A percentile compares a stretch with the other conserved stretches of the same genome.
Conservation (phyloP, 257 asterid species). For the Penstemon davidsonii region DNA sequence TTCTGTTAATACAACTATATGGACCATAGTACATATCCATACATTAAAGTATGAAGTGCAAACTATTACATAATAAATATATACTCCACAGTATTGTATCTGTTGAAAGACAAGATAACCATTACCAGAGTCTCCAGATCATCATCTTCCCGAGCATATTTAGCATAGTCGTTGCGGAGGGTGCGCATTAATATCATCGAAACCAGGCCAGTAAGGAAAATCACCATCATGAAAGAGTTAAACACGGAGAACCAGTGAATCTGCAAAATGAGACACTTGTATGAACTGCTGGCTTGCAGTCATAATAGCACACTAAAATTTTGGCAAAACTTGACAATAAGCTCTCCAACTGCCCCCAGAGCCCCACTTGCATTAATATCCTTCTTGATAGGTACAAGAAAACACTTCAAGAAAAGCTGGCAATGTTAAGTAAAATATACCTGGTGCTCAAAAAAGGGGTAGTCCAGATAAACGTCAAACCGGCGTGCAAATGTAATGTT, state of each 20-base stretch:
- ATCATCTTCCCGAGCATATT: constrained; percentile 99
- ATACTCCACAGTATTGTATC: neutral
- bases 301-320: constrained; percentile 9
- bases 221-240: constrained; percentile 99
- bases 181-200: constrained; percentile 98
- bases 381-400: neutral
- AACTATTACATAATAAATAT: constrained; percentile 7
- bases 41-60: neutral
- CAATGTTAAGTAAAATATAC: constrained; percentile 36
- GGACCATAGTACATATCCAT: neutral
- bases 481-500: constrained; percentile 83
- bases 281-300: constrained; percentile 27
- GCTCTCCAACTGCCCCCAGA: neutral
- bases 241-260: constrained; percentile 98
- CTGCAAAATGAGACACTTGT: constrained; percentile 46
- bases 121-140: constrained; percentile 94
- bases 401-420: constrained; percentile 4
- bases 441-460: constrained; percentile 99
- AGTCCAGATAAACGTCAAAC: constrained; percentile 93
- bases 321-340: neutral
- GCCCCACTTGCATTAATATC: neutral
- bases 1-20: constrained; percentile 3
- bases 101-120: neutral
- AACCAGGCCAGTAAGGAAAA: constrained; percentile 94
- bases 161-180: constrained; percentile 94